Base-by-base conservation (phyloP, 106 monocot species). In the Xerophyta viscosa region DNA sequence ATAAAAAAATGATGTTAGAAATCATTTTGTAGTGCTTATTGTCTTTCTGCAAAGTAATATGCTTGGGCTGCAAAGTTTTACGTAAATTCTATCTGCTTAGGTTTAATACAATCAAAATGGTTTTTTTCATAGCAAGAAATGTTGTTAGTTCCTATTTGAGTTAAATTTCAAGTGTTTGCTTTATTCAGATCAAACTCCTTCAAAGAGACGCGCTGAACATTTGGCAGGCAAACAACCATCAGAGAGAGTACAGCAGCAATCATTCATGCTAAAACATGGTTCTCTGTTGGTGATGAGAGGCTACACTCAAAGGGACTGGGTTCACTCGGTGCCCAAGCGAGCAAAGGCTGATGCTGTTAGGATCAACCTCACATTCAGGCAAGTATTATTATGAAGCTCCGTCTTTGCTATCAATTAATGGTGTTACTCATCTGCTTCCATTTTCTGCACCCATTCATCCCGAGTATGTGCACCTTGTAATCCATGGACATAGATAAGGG, bases 281-380 rank as follows among this genome's bases (percentile, higher is more conserved):
- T 94, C 94, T 15, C 61, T 94, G 58, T 48, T 94, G 51, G 78
- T 88, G 46, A 94, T 84, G 94, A 81, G 68, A 67, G 94, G 88
- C 31, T 73, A 75, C 43, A 88, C 88, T 0, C 94, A 94, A 50
- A 62, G 88, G 31, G 94, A 94, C 73, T 94, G 88, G 88, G 39
- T 75, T 10, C 94, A 94, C 37, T 94, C 94, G 1, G 69, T 94
- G 28, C 94, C 94, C 6, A 94, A 88, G 57, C 87, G 88, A 4
- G 63, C 61, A 8, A 94, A 88, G 66, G 78, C 84, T 20, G 66
- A 39, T 28, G 66, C 77, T 17, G 67, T 70, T 17, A 74, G 94
- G 62, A 94, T 94, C 62, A 94, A 94, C 44, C 84, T 94, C 24
- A 94, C 94, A 21, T 94, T 94, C 58, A 69, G 94, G 48, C 63